phyloP scores from a whole-genome alignment of 2,329 filamentous ascomycete species.

The Ceratocystis harringtonii region DNA sequence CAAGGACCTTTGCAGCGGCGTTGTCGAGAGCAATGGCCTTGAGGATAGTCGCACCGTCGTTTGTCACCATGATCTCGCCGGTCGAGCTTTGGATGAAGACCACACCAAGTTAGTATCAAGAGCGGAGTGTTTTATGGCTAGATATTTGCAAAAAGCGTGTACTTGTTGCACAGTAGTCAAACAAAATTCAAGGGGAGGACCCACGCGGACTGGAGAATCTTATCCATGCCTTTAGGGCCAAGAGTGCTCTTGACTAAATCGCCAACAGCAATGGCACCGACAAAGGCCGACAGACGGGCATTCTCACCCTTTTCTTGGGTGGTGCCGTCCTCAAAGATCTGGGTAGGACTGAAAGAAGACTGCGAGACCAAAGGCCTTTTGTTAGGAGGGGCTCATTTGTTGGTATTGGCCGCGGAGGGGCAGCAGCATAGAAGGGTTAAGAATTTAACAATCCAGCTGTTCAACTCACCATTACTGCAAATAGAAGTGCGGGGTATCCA shows the following conservation, averaged over 20 bases:
- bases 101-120: not conserved
- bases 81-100: slow-evolving; percentile 49
- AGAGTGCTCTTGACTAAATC: slow-evolving; percentile 95
- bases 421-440: not conserved
- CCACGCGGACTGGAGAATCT: slow-evolving; percentile 89
- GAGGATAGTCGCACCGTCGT: slow-evolving; percentile 94
- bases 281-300: slow-evolving; percentile 94
- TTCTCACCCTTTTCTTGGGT: slow-evolving; percentile 98
- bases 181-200: slow-evolving; percentile 22
- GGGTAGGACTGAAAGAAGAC: slow-evolving; percentile 65
- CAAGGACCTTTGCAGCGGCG: slow-evolving; percentile 90
- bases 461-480: slow-evolving; percentile 15
- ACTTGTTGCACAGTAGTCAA: too few relatives aligned
- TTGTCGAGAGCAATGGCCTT: slow-evolving; percentile 98
- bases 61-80: slow-evolving; percentile 94
- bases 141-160: too few relatives aligned
- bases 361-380: not conserved
- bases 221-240: slow-evolving; percentile 98
- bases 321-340: slow-evolving; percentile 95
- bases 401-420: not conserved
- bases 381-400: slow-evolving; percentile 16
- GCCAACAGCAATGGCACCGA: slow-evolving; percentile 93
- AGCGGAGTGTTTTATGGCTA: not conserved
- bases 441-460: not conserved
- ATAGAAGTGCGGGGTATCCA: slow-evolving; percentile 10